Base-by-base conservation (phyloP, 306 rosid species). In the Fagus sylvatica region DNA sequence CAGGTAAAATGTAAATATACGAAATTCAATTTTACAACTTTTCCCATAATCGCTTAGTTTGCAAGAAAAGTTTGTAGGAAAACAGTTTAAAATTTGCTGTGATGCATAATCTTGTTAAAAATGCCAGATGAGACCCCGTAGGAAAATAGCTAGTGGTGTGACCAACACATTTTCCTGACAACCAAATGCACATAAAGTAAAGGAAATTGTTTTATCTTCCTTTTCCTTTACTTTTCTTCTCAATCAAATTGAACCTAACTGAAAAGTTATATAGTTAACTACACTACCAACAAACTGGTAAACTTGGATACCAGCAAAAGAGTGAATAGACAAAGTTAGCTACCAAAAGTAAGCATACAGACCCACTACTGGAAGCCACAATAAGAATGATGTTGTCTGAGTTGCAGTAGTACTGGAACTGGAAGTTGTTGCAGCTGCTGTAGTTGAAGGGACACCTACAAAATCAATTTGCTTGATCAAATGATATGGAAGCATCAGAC, bases 281-380 rank as follows among this genome's bases (percentile, higher is more conserved):
- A n/a, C n/a, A n/a, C n/a, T n/a, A n/a, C n/a, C n/a, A 46, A 22
- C 28, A 36, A 9, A 56, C 2, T 46, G 51, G 51, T 46, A 46
- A 46, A 2, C 51, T 46, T 46, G 51, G 15, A 46, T 46, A 46
- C 51, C 11, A 46, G 51, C 9, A 11, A 68, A 48, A 43, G 53
- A 36, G n/a, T 5, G 51, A 67, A 56, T 37, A 46, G 0, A 46
- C 51, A 46, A 33, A 36, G 78, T 67, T 51, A 40, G 34, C 59
- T 15, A 57, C 16, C 32, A 71, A 39, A 57, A 10, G 12, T 43
- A 78, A 74, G 68, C 60, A 73, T 48, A 71, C 92, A 84, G 34
- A 92, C 98, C 98, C 97, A 76, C 91, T 88, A 53, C 93, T 83
- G 51, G 95, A 89, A 54, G 96, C 89, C 53, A 84, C 84, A 82